Conservation (phyloP, 371 early-diverging fungal genomes). For the Mucor velutinosus region DNA sequence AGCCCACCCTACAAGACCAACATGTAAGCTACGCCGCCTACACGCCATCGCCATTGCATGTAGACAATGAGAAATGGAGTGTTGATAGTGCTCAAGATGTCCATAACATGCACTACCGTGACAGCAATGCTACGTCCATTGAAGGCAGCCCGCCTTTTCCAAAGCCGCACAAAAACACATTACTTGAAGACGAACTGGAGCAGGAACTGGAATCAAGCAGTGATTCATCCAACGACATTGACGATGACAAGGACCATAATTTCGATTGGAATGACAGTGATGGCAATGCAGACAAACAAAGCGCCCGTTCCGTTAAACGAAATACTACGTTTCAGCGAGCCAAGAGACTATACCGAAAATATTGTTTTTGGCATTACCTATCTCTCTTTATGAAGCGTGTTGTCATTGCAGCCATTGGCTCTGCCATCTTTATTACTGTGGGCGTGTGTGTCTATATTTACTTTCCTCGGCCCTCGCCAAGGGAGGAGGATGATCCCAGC, state of each 20-base stretch:
- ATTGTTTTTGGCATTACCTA: slow-evolving; percentile 18
- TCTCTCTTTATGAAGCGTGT: slow-evolving; percentile 22
- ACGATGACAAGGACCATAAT: slow-evolving; percentile 12
- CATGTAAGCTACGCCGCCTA: neutral
- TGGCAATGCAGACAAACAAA: neutral
- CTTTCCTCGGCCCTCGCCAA: slow-evolving; percentile 7
- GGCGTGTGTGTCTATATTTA: slow-evolving; percentile 16
- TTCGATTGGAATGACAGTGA: slow-evolving; percentile 11
- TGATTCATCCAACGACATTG: neutral
- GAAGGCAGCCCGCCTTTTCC: neutral
- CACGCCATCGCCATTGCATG: neutral
- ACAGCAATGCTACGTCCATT: neutral
- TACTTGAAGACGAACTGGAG: neutral
- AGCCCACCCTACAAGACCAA: neutral
- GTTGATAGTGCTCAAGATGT: neutral
- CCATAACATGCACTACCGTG: neutral
- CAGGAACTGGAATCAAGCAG: neutral
- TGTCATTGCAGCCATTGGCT: slow-evolving; percentile 12
- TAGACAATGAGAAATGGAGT: neutral
- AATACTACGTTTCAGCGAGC: neutral
- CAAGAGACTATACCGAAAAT: neutral
- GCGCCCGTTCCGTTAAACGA: neutral
- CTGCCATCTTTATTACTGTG: slow-evolving; percentile 2
- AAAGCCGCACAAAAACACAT: neutral
- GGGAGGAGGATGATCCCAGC: slow-evolving; percentile 8